Evolutionary conservation across 2,329 filamentous ascomycete genomes (phyloP), one percentile per base, ranked within the genome.

Genomic region (Didymella lethalis): DNA sequence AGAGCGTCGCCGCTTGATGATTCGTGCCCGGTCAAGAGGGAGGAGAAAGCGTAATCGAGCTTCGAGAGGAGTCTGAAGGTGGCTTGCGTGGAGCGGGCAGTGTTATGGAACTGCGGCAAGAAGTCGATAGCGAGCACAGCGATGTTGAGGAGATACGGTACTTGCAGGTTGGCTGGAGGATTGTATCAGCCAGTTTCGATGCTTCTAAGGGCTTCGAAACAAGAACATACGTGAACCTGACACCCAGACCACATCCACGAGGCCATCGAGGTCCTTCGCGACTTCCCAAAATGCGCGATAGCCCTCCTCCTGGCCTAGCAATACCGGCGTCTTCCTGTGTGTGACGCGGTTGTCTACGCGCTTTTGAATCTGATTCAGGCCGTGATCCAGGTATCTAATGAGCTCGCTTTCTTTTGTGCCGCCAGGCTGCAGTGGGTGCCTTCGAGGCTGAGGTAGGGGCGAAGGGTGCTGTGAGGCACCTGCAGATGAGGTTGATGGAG

Each of bases 161-260:
- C 86, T 77, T 97, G 92, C 8, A 97, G 80, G 52, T 85, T 86
- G 18, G 91, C 90, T 93, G 28, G 16, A 3, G 23, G 29, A 25
- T 12, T 44, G 18, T 50, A 11, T 11, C 36, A 54, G 34, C 64
- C 48, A 57, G 60, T 43, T 36, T 18, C 3, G 8, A 10, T 2
- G 4, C 2, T n/a, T 26, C 10, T 23, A 25, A 28, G 18, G 23
- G 20, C 11, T 26, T 11, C 28, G 18, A 16, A 16, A 7, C 32
- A 43, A 29, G 46, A 29, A 83, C 91, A 74, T 82, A 93, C 92
- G 92, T 23, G 93, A 97, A 10, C 90, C 92, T 29, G 89, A 92
- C 23, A 92, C 85, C 94, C 94, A 98, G 5, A 97, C 78, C 7
- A 96, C 85, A 75, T 96, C 90, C 16, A 96, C 79, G 12, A 97